phyloP scores from a whole-genome alignment of 2,329 filamentous ascomycete genomes.

The Penicillium brasilianum region DNA sequence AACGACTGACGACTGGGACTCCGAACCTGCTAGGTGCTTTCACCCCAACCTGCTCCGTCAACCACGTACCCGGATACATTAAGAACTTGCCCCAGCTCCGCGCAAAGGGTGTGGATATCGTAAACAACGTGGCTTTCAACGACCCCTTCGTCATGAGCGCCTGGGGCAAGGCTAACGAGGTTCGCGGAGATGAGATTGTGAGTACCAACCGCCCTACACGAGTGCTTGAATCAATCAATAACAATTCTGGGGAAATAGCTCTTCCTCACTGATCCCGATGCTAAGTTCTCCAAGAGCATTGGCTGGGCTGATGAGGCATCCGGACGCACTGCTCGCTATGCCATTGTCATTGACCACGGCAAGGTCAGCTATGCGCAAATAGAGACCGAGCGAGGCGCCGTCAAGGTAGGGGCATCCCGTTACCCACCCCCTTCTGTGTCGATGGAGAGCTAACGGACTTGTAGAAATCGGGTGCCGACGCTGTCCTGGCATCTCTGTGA shows the following conservation, averaged over 20 bases:
- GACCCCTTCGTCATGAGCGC: slow-evolving; percentile 85
- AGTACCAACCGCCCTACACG: slow-evolving; percentile 2
- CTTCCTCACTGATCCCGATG: slow-evolving; percentile 74
- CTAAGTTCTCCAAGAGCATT: slow-evolving; percentile 73
- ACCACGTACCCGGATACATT: slow-evolving; percentile 80
- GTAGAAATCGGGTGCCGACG: slow-evolving; percentile 41
- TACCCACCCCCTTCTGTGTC: neutral
- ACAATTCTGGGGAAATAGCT: slow-evolving; percentile 52
- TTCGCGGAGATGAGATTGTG: slow-evolving; percentile 71
- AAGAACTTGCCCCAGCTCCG: slow-evolving; percentile 70
- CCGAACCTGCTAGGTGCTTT: slow-evolving; percentile 64
- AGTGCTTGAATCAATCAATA: neutral
- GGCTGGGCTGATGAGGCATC: slow-evolving; percentile 66
- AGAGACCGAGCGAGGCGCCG: slow-evolving; percentile 57
- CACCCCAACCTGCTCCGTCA: slow-evolving; percentile 81
- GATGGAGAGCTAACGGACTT: neutral
- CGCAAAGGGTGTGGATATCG: slow-evolving; percentile 78
- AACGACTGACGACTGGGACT: neutral
- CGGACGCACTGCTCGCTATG: slow-evolving; percentile 76
- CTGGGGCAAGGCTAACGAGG: slow-evolving; percentile 83
- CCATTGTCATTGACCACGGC: slow-evolving; percentile 79
- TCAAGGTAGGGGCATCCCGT: slow-evolving; percentile 36
- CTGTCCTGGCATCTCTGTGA: slow-evolving; percentile 42
- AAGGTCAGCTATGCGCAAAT: slow-evolving; percentile 79
- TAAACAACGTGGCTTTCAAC: slow-evolving; percentile 80